Evolutionary conservation across 208 protist species (phyloP).

Genomic region (Kentomonas sorsogonicus): DNA sequence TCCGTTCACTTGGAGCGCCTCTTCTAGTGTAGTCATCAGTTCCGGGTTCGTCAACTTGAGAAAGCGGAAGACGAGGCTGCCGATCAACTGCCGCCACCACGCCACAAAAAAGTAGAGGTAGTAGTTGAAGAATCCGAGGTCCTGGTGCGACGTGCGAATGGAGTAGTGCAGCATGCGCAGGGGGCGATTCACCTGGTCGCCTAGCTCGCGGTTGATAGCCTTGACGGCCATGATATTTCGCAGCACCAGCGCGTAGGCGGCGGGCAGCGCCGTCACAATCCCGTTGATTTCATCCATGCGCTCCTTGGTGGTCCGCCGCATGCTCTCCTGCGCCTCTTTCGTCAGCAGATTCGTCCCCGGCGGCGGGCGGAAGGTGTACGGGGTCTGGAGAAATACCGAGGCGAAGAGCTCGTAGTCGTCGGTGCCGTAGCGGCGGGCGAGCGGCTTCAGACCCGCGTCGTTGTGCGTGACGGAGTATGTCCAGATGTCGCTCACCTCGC

Average conservation of each 20-base stretch:
- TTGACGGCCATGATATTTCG: conserved; percentile 85
- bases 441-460: conserved; percentile 32
- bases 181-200: conserved; percentile 63
- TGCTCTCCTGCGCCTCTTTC: conserved; percentile 41
- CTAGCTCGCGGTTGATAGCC: conserved; percentile 79
- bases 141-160: conserved; percentile 32
- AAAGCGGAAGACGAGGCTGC: conserved; percentile 38
- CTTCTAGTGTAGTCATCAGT: conserved; percentile 39
- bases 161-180: conserved; percentile 81
- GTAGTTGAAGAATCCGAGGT: conserved; percentile 27
- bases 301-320: conserved; percentile 59
- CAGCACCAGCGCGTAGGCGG: conserved; percentile 84
- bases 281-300: conserved; percentile 76
- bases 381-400: conserved; percentile 81
- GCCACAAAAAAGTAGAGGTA: conserved; percentile 36
- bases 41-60: conserved; percentile 62
- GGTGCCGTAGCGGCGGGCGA: conserved; percentile 54
- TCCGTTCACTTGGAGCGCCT: conserved; percentile 39
- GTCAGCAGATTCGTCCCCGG: no score
- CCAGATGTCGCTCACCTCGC: conserved; percentile 73
- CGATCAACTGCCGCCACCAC: conserved; percentile 51
- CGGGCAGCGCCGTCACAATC: conserved; percentile 71
- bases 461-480: conserved; percentile 64
- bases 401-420: conserved; percentile 78
- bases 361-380: conserved; percentile 69